Percentiles rank a stretch among this genome's conserved stretches.
phyloP scores from a whole-genome alignment of 768 basidiomycete species.

The Leucosporidium yakuticum region DNA sequence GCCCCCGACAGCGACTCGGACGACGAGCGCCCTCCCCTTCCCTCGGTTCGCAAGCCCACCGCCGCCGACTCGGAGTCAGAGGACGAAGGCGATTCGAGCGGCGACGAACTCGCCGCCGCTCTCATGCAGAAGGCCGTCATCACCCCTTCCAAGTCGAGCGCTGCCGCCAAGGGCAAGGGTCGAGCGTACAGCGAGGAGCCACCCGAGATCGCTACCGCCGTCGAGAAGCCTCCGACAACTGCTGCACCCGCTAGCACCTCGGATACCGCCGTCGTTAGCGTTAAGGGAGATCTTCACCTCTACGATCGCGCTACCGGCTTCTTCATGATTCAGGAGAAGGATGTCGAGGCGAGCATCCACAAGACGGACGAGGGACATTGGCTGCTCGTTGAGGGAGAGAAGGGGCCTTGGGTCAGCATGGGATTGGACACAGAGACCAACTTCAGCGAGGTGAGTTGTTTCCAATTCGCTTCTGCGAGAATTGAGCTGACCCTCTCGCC shows the following conservation, averaged over 20 bases:
- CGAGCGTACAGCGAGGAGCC: neutral
- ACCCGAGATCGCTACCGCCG: neutral
- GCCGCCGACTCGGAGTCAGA: conserved; percentile 3
- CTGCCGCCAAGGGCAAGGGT: conserved; percentile 20
- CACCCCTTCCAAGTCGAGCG: neutral
- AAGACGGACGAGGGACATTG: conserved; percentile 4
- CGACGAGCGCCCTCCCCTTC: neutral
- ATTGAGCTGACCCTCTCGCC: conserved; percentile 22
- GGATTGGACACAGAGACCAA: conserved; percentile 37
- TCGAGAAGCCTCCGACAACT: conserved; percentile 22
- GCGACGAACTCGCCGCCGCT: conserved; percentile 35
- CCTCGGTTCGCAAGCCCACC: neutral
- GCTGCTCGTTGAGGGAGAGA: conserved; percentile 16
- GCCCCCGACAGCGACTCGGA: conserved; percentile 8
- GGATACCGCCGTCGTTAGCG: conserved; percentile 35
- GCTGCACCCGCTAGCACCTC: conserved; percentile 23
- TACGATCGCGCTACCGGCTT: conserved; percentile 47
- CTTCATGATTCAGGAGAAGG: conserved; percentile 46
- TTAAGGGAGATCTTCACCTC: conserved; percentile 45
- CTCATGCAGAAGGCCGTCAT: conserved; percentile 29
- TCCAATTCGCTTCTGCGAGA: conserved; percentile 15
- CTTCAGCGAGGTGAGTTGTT: conserved; percentile 29
- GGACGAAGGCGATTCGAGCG: conserved; percentile 13
- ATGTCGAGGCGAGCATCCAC: conserved; percentile 44
- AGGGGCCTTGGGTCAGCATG: conserved; percentile 37